A percentile compares a stretch with the other conserved stretches of the same genome.
phyloP scores from a whole-genome alignment of 148 eudicot genomes.

The Chenopodium berlandieri region DNA sequence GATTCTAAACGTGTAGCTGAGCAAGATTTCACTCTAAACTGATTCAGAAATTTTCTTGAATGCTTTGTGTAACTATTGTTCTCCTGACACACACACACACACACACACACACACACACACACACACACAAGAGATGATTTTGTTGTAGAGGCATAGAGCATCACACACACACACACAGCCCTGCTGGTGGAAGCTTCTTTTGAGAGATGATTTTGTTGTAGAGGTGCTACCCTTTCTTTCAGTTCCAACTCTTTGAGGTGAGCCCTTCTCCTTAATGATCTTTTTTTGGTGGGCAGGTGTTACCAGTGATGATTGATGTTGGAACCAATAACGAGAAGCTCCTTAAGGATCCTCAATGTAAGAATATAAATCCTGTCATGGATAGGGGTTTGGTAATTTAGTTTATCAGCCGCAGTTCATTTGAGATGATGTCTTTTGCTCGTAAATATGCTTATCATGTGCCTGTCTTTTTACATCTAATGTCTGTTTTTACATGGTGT shows the following conservation, averaged over 20 bases:
- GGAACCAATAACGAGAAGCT: slow-evolving; percentile 97
- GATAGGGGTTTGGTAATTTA: not conserved
- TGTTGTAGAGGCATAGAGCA: no score
- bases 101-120: no score
- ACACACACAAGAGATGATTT: no score
- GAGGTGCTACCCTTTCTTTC: not conserved
- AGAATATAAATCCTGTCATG: slow-evolving; percentile 30
- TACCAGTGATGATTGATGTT: slow-evolving; percentile 97
- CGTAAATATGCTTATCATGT: slow-evolving; percentile 1
- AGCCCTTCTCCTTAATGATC: slow-evolving; percentile 16
- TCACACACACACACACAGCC: no score
- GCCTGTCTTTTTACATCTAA: not conserved
- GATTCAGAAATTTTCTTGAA: not conserved
- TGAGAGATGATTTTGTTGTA: not conserved
- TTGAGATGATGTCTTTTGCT: not conserved
- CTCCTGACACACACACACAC: no score
- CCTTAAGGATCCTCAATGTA: slow-evolving; percentile 84
- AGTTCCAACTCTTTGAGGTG: not conserved
- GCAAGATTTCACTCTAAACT: not conserved
- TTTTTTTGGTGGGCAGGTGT: slow-evolving; percentile 55
- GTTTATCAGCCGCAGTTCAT: not conserved
- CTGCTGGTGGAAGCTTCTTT: not conserved
- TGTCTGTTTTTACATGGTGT: not conserved
- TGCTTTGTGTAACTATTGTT: no score
- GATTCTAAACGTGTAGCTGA: not conserved